Conservation (phyloP, 225 moss, liverwort and hornwort genomes). For the Pseudoscleropodium purum region DNA sequence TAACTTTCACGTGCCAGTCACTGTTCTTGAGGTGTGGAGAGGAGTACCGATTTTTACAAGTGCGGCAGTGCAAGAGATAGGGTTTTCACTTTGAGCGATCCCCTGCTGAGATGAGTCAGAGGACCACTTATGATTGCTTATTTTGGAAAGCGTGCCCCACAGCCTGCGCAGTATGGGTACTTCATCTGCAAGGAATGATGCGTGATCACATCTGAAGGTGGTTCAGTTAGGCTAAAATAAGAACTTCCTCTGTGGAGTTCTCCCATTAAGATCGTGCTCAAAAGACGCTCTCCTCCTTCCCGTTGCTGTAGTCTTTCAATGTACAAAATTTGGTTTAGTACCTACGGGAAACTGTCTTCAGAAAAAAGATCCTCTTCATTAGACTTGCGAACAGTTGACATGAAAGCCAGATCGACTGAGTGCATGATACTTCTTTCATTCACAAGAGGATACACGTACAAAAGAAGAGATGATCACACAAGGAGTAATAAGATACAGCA, state of each 20-base stretch:
- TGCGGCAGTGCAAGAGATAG: background rate
- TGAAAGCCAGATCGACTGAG: background rate
- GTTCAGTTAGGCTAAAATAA: background rate
- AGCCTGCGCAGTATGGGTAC: too few species aligned
- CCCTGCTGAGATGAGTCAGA: background rate
- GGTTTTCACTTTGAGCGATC: background rate
- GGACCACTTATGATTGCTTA: background rate
- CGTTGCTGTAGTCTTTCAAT: background rate
- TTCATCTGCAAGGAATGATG: background rate
- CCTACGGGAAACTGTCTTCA: background rate
- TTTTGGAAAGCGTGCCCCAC: background rate
- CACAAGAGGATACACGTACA: background rate
- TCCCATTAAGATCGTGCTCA: background rate
- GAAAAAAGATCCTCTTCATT: too few species aligned
- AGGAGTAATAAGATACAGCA: background rate
- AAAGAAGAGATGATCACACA: background rate
- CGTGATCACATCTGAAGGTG: background rate
- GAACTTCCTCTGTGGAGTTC: background rate
- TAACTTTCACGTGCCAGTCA: background rate
- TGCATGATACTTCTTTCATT: background rate
- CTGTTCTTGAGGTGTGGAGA: background rate
- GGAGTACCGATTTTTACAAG: background rate
- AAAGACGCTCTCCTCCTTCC: background rate
- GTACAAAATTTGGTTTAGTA: background rate
- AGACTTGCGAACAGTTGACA: background rate